These are phyloP conservation scores for Cydonia oblonga DNA, from an alignment of 331 rosid genomes.

Conservation along the genomic window DNA sequence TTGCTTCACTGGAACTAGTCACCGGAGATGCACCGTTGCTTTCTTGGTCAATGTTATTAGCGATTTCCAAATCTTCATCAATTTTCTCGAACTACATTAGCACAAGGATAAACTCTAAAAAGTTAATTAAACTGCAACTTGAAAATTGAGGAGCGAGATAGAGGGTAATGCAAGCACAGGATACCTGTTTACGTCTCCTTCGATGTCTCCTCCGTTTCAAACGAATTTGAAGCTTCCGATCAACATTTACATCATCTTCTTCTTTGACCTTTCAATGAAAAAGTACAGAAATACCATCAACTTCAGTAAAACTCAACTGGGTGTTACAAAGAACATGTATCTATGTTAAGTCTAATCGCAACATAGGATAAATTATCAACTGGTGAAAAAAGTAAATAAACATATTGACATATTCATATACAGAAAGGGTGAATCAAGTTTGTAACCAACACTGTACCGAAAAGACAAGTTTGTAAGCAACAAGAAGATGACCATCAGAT, in stretches of 20 bases:
- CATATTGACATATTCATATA: neutral
- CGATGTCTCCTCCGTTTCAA: slow-evolving; percentile 62
- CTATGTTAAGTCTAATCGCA: neutral
- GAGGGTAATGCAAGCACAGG: slow-evolving; percentile 3
- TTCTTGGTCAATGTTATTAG: slow-evolving; percentile 28
- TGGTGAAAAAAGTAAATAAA: neutral
- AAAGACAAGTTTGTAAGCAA: neutral
- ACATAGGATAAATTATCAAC: neutral
- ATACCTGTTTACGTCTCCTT: slow-evolving; percentile 59
- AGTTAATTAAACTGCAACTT: neutral
- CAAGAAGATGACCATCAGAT: neutral
- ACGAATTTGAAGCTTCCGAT: slow-evolving; percentile 56
- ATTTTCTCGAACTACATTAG: neutral
- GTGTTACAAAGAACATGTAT: neutral
- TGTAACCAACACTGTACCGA: neutral
- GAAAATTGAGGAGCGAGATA: neutral
- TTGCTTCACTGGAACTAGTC: slow-evolving; percentile 29
- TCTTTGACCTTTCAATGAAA: slow-evolving; percentile 62
- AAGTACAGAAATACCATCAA: neutral
- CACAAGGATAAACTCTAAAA: neutral
- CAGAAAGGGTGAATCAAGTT: neutral
- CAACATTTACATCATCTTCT: slow-evolving; percentile 81
- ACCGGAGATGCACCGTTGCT: slow-evolving; percentile 17
- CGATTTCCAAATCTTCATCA: slow-evolving; percentile 27
- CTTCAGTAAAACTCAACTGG: neutral